These are phyloP conservation scores for Puya raimondii DNA, from an alignment of 176 grass and related monocot species.

Conservation along the genomic window DNA sequence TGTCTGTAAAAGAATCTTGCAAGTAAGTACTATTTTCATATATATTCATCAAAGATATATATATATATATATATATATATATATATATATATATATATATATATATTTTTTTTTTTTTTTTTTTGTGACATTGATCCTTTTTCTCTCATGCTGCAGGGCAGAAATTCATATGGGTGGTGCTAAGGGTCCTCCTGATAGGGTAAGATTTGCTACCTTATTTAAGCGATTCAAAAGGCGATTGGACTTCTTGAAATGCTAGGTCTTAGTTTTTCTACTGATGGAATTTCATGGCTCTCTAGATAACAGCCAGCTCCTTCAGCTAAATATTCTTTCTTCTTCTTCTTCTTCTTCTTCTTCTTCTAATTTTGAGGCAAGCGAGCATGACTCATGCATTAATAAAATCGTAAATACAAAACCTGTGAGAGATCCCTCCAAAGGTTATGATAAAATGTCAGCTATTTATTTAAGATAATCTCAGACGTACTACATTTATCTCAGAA, in stretches of 20 bases:
- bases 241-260: background rate
- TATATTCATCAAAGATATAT: conserved; percentile 3
- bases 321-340: background rate
- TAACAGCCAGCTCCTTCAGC: background rate
- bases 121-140: conserved; percentile 15
- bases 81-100: no score
- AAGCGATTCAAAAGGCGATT: background rate
- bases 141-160: conserved; percentile 42
- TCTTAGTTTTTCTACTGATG: background rate
- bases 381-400: background rate
- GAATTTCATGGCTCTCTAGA: background rate
- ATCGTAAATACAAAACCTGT: background rate
- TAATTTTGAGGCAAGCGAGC: background rate
- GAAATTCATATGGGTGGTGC: conserved; percentile 84
- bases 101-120: conserved; percentile 10
- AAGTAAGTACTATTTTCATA: conserved; percentile 45
- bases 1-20: conserved; percentile 80
- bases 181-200: conserved; percentile 84
- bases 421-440: background rate
- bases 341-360: background rate
- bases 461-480: no score
- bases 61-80: no score
- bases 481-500: no score
- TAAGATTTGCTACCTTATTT: conserved; percentile 21
- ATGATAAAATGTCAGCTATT: no score